phyloP scores from a whole-genome alignment of 345 rosid species.

The Rhodamnia argentea region DNA sequence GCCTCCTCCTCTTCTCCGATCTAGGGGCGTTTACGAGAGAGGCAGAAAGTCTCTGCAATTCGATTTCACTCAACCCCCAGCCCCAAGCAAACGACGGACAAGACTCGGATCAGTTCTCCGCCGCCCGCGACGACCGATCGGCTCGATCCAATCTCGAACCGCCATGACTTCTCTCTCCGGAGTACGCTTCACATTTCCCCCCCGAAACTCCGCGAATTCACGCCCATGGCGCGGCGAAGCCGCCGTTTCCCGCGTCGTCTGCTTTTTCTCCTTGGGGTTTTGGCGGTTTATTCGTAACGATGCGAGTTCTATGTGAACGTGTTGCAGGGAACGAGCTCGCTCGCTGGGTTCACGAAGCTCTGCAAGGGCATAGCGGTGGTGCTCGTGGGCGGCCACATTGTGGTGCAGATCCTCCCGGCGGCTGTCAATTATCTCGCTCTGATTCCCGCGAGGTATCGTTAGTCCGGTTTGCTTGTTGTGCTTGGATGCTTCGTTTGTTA shows the following conservation, averaged over 20 bases:
- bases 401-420: constrained; percentile 73
- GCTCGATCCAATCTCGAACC: background rate
- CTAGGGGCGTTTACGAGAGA: background rate
- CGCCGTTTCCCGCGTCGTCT: background rate
- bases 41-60: background rate
- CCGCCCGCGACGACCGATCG: background rate
- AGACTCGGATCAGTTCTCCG: background rate
- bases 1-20: background rate
- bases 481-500: background rate
- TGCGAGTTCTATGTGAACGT: background rate
- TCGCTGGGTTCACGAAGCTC: constrained; percentile 72
- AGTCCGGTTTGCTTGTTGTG: background rate
- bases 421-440: constrained; percentile 67
- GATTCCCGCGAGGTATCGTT: constrained; percentile 75
- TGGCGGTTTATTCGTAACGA: background rate
- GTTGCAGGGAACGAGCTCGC: constrained; percentile 48
- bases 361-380: constrained; percentile 87
- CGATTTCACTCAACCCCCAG: background rate
- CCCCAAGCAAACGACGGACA: background rate
- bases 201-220: background rate
- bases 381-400: constrained; percentile 62
- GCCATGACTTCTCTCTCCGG: constrained; percentile 1
- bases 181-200: background rate
- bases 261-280: background rate
- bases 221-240: background rate